phyloP scores from a whole-genome alignment of 2,329 filamentous ascomycete species.

The Pseudopyricularia javanii region DNA sequence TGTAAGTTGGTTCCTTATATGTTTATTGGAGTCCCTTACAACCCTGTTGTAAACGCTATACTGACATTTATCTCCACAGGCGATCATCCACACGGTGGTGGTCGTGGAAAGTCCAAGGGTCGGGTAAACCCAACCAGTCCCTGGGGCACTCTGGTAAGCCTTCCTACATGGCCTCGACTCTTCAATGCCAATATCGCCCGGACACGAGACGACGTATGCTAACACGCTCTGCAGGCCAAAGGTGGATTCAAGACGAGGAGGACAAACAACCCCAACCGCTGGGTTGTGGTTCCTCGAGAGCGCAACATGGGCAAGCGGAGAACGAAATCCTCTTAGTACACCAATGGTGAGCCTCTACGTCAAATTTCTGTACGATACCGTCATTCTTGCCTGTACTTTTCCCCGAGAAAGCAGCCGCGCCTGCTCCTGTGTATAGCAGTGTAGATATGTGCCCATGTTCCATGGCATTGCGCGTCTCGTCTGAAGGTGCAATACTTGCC shows the following conservation, averaged over 20 bases:
- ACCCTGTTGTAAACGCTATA: too few relatives aligned
- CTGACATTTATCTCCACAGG: slow-evolving; percentile 28
- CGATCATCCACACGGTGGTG: slow-evolving; percentile 97
- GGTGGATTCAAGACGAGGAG: slow-evolving; percentile 84
- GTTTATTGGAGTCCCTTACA: too few relatives aligned
- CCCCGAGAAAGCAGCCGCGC: neutral
- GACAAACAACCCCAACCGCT: slow-evolving; percentile 83
- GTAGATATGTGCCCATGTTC: neutral
- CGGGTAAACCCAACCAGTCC: slow-evolving; percentile 90
- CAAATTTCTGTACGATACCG: neutral
- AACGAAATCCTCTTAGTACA: slow-evolving; percentile 17
- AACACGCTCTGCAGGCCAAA: slow-evolving; percentile 45
- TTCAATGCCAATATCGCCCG: too few relatives aligned
- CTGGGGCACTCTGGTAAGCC: slow-evolving; percentile 85
- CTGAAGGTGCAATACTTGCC: neutral
- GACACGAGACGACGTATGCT: slow-evolving; percentile 11
- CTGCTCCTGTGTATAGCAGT: neutral
- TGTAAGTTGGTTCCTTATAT: slow-evolving; percentile 48
- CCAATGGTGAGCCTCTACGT: neutral
- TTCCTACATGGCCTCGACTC: neutral
- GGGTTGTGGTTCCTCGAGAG: slow-evolving; percentile 69
- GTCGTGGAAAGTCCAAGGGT: slow-evolving; percentile 98
- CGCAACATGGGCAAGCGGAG: slow-evolving; percentile 88
- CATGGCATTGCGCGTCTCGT: neutral
- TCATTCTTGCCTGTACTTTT: neutral